Base-by-base conservation (phyloP, 2,329 filamentous ascomycete species). In the Penicillium sp. region DNA sequence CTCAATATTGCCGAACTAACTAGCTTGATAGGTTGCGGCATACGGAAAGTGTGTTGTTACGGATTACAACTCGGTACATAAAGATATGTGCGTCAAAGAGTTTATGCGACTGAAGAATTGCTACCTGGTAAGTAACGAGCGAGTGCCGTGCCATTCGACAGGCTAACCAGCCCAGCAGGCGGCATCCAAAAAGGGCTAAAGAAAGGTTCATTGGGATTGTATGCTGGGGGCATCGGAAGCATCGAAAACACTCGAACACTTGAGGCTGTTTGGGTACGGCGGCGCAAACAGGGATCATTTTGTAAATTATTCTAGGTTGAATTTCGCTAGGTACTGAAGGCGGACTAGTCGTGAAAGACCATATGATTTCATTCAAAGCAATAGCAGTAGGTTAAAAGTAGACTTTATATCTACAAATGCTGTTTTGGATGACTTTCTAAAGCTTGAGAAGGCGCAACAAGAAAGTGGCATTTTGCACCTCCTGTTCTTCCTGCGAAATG, bases 21-120 rank as follows among this genome's bases (percentile, higher is more conserved):
- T 54, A 38, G 32, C 40, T 52, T 47, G 49, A 54, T 60, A 97
- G 93, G 88, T 90, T 50, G 81, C 90, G 3, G 79, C 84, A 13
- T 99, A 97, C 68, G 94, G 93, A 62, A 92, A 91, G 79, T 99
- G 94, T 71, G 86, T 99, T 60, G 83, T 93, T 48, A 84, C 85
- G 38, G 93, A 97, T 69, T 97, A 96, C 75, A 93, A 93, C 69
- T 85, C 91, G 4, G 85, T 96, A 3, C 84, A 91, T 65, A 96
- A 96, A 70, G 90, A 97, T 69, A 94, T 94, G 79, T 99, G 94
- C 68, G 80, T 82, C 5, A 85, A 85, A 55, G 91, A 97, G 68
- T 97, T 99, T 64, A 79, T 94, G 73, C 85, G 78, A 61, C 73
- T 97, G 46, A 96, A 96, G 72, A 81, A 96, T 62, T 97, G 93